Evolutionary conservation across 2,329 filamentous ascomycete genomes (phyloP).

Genomic region (Trichoderma arundinaceum): DNA sequence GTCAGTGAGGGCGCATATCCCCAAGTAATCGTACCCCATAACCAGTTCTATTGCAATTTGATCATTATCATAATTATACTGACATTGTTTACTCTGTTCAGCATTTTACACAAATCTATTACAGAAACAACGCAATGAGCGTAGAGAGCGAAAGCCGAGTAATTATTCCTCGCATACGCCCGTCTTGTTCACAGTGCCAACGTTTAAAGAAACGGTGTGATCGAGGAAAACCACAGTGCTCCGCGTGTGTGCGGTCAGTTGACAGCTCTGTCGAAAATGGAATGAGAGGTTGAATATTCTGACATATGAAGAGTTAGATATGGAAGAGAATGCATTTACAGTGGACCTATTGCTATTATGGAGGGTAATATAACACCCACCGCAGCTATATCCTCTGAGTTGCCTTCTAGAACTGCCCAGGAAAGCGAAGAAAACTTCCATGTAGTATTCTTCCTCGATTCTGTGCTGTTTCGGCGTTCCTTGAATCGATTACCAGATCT

Average conservation of each 20-base stretch:
- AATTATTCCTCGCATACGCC: conserved; percentile 2
- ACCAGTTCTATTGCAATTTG: too few species aligned
- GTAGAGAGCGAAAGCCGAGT: background rate
- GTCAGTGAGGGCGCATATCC: too few species aligned
- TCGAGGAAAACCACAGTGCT: conserved; percentile 6
- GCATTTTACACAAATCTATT: background rate
- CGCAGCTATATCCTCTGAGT: background rate
- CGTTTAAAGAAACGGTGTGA: conserved; percentile 12
- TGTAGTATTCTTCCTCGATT: conserved; percentile 13
- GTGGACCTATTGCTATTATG: background rate
- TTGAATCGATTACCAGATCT: conserved; percentile 8
- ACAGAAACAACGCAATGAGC: background rate
- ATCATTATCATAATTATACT: background rate
- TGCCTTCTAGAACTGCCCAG: background rate
- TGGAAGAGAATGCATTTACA: conserved; percentile 10
- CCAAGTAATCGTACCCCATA: too few species aligned
- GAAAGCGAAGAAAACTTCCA: background rate
- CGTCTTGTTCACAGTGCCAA: conserved; percentile 10
- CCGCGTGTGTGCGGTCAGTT: conserved; percentile 6
- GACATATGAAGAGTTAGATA: background rate
- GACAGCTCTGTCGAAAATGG: too few species aligned
- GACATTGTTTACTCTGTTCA: background rate
- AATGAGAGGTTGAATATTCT: background rate
- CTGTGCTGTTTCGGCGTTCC: conserved; percentile 6
- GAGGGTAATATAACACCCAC: background rate